Evolutionary conservation across 1,284 basidiomycete species (phyloP).

Genomic region (Cryptococcus wingfieldii): DNA sequence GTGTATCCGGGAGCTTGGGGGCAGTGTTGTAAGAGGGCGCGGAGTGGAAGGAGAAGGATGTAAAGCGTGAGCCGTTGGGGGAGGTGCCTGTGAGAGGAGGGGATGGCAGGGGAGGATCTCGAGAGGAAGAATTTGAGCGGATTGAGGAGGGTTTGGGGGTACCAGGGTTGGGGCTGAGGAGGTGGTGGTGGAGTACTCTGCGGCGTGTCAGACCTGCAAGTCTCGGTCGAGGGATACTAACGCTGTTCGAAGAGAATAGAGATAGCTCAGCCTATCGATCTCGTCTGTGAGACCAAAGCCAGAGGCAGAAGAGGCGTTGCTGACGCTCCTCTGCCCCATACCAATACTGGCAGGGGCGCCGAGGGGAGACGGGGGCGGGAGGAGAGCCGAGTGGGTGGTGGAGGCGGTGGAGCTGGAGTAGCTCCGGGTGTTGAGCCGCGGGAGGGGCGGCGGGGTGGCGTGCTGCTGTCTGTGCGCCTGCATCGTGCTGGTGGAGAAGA

Average conservation of each 20-base stretch:
- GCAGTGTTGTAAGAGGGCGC: constrained; percentile 5
- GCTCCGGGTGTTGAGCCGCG: no score
- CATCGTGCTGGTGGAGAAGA: no score
- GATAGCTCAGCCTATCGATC: constrained; percentile 38
- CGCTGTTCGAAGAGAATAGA: constrained; percentile 45
- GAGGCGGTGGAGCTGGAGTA: background rate
- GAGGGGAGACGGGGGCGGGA: background rate
- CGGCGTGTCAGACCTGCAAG: background rate
- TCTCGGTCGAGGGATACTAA: constrained; percentile 18
- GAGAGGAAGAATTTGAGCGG: constrained; percentile 6
- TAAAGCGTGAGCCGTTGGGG: constrained; percentile 21
- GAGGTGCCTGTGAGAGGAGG: constrained; percentile 20
- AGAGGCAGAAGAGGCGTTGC: background rate
- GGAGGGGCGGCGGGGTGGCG: no score
- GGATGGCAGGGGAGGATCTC: constrained; percentile 16
- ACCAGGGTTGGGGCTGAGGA: constrained; percentile 10
- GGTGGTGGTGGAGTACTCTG: constrained; percentile 20
- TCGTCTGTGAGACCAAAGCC: constrained; percentile 24
- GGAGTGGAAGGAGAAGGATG: constrained; percentile 11
- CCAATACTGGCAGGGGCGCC: background rate
- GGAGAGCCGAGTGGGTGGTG: background rate
- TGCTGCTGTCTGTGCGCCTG: no score
- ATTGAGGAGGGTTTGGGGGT: constrained; percentile 2
- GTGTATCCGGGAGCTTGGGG: constrained; percentile 6
- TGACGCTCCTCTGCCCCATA: background rate